A percentile compares a stretch with the other conserved stretches of the same genome.
Conservation (phyloP, 495 filamentous ascomycete species). For the Talaromyces liani region DNA sequence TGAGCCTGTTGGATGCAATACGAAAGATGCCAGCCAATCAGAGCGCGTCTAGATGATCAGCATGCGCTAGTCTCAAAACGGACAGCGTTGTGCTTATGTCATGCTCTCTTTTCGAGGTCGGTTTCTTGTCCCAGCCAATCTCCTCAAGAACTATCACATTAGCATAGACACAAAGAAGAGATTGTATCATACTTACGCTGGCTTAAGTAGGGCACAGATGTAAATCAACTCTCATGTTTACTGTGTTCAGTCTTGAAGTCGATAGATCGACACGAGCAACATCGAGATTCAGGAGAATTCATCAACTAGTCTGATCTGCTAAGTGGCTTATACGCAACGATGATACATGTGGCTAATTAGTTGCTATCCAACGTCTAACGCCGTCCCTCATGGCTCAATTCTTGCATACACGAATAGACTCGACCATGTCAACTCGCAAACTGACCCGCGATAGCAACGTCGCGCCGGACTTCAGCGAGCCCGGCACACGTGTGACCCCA, state of each 20-base stretch:
- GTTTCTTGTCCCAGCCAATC: not conserved
- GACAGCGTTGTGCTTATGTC: not conserved
- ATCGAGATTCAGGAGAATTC: too few relatives aligned
- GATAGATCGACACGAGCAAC: too few relatives aligned
- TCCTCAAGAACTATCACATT: too few relatives aligned
- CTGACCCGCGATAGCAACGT: not conserved
- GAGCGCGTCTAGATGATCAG: not conserved
- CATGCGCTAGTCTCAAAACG: not conserved
- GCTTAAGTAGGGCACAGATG: too few relatives aligned
- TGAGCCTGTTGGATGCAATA: not conserved
- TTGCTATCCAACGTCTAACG: too few relatives aligned
- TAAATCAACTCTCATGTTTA: too few relatives aligned
- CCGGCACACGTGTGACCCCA: slow-evolving; percentile 95
- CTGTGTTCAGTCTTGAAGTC: too few relatives aligned
- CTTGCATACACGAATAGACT: not conserved
- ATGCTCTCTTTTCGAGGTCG: not conserved
- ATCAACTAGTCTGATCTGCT: too few relatives aligned
- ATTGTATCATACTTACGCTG: not conserved
- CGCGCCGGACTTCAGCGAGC: slow-evolving; percentile 54
- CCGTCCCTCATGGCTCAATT: too few relatives aligned
- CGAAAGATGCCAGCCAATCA: not conserved
- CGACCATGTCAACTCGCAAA: not conserved
- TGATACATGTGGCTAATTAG: not conserved
- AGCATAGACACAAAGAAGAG: too few relatives aligned
- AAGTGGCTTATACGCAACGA: too few relatives aligned